Evolutionary conservation across 2,329 filamentous ascomycete species (phyloP), one percentile per base, ranked within the genome.

Genomic region (Fusarium veterinarium): DNA sequence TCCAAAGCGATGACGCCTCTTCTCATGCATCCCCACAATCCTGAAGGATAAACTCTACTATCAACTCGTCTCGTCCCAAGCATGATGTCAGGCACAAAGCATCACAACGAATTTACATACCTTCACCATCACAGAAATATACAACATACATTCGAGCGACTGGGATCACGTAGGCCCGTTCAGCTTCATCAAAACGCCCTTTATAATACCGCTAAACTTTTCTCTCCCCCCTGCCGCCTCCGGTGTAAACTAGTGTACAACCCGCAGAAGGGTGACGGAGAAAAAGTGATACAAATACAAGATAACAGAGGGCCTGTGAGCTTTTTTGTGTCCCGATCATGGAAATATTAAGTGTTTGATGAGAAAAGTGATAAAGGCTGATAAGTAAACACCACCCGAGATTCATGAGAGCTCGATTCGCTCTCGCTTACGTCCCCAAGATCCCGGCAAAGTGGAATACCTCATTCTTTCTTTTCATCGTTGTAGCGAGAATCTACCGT

Each of bases 231-330:
- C 74, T 71, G 72, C 77, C 76, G 71, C 74, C 68, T 77, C 76
- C 71, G 71, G 76, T 77, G 75, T 71, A 80, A 80, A 76, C 78
- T 82, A 81, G 76, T 77, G 75, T 81, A 80, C 79, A 81, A 79
- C 80, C 80, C 78, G 79, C 78, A 77, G 75, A 76, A 77, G 69
- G 75, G 76, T 70, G 72, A 78, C 67, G 75, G 79, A 78, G 77
- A 79, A 77, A 78, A 78, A 60, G 69, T 71, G 71, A 75, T 80
- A 81, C 77, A 81, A 76, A 79, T 81, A 81, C 79, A 82, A 72
- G 64, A 76, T 74, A 74, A 73, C 75, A 78, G 73, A 69, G 75
- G 73, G 69, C 67, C 64, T 69, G 75, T 65, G 69, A 74, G 46
- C 51, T 75, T 75, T 78, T 78, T 76, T 75, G 61, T 66, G 66